phyloP scores from a whole-genome alignment of 352 stramenopile species.

The Phytophthora agathidicida region DNA sequence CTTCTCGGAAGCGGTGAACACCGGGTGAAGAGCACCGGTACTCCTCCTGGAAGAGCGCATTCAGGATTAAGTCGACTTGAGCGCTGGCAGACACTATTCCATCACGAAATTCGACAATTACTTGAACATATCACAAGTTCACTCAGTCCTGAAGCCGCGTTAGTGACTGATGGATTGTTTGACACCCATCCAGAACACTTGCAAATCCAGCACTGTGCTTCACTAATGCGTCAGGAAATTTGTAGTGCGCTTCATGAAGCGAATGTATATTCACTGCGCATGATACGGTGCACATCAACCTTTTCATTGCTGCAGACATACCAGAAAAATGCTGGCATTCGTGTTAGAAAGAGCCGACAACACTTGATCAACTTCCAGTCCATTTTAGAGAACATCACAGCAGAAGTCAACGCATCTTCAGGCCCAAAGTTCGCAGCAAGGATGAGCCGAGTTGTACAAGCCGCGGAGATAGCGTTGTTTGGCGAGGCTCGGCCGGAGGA shows the following conservation, averaged over 20 bases:
- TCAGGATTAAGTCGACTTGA: constrained; percentile 25
- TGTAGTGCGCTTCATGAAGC: constrained; percentile 7
- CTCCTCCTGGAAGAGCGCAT: neutral
- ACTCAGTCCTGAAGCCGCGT: constrained; percentile 17
- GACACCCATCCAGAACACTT: constrained; percentile 24
- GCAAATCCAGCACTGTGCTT: constrained; percentile 23
- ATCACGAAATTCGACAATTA: constrained; percentile 36
- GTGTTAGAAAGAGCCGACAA: constrained; percentile 19
- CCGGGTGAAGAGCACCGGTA: neutral
- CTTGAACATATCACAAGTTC: constrained; percentile 20
- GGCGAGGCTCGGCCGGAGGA: constrained; percentile 17
- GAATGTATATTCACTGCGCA: constrained; percentile 7
- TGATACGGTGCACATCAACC: constrained; percentile 20
- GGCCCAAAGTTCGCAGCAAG: neutral
- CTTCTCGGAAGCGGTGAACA: neutral
- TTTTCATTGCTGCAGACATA: constrained; percentile 34
- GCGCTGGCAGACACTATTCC: constrained; percentile 39
- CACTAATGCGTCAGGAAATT: constrained; percentile 22
- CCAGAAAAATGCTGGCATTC: constrained; percentile 12
- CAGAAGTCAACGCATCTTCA: neutral
- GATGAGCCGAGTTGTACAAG: constrained; percentile 6
- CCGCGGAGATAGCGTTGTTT: constrained; percentile 17
- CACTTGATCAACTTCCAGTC: constrained; percentile 12
- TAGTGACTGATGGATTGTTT: constrained; percentile 24
- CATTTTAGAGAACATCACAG: neutral